Conservation (phyloP, 306 rosid genomes). For the Albizia julibrissin region DNA sequence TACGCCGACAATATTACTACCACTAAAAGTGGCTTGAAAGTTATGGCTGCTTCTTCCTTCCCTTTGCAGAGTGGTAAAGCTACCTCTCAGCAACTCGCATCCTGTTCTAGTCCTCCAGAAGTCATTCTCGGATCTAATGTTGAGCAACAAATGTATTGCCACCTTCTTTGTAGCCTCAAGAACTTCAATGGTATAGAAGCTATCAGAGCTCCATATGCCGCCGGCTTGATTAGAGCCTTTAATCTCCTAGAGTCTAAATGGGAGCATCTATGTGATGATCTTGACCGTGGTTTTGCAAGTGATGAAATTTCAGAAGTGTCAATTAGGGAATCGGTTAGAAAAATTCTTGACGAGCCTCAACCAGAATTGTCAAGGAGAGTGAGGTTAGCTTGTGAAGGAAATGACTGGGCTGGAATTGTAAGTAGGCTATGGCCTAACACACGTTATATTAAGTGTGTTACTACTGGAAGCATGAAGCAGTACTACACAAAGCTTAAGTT, state of each 20-base stretch:
- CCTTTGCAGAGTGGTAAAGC: constrained; percentile 50
- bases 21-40: constrained; percentile 62
- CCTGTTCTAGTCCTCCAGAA: constrained; percentile 55
- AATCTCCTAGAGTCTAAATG: constrained; percentile 51
- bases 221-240: constrained; percentile 51
- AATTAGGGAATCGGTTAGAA: constrained; percentile 50
- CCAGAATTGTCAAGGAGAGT: constrained; percentile 52
- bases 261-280: constrained; percentile 62
- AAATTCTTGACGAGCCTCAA: constrained; percentile 59
- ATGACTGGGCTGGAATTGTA: constrained; percentile 57
- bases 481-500: constrained; percentile 55
- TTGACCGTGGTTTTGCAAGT: constrained; percentile 50
- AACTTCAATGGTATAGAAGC: constrained; percentile 47
- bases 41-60: constrained; percentile 72
- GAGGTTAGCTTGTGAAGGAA: constrained; percentile 43
- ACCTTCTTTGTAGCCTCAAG: constrained; percentile 64
- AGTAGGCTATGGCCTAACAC: constrained; percentile 55
- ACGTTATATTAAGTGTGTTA: constrained; percentile 57
- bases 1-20: constrained; percentile 57
- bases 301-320: constrained; percentile 46
- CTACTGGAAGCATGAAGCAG: constrained; percentile 68
- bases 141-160: constrained; percentile 73
- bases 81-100: constrained; percentile 39
- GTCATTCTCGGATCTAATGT: constrained; percentile 59
- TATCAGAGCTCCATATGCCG: constrained; percentile 56